A percentile compares a stretch with the other conserved stretches of the same genome.
phyloP scores from a whole-genome alignment of 2,329 filamentous ascomycete species.

The Alternaria sp. region DNA sequence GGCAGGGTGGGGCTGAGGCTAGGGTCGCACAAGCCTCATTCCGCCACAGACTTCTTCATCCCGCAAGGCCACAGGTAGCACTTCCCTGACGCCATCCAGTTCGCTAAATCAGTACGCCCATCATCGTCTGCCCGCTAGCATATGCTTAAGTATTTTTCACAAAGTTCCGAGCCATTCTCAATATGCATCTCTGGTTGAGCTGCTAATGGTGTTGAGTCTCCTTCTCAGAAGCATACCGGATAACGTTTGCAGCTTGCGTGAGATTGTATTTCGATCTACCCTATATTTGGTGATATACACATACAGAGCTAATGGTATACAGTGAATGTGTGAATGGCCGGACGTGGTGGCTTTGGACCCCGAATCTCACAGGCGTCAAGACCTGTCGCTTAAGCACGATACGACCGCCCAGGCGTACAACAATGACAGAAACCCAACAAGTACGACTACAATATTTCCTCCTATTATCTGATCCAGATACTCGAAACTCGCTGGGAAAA shows the following conservation, averaged over 20 bases:
- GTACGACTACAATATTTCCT: background rate
- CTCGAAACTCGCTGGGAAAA: too few species aligned
- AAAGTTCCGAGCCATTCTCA: background rate
- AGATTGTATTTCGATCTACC: conserved; percentile 2
- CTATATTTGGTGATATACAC: conserved; percentile 8
- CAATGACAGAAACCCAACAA: background rate
- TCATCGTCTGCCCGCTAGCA: background rate
- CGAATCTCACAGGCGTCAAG: background rate
- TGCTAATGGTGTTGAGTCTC: background rate
- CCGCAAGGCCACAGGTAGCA: background rate
- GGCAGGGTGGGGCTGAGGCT: conserved; percentile 26
- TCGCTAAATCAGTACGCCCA: background rate
- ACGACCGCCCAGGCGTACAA: background rate
- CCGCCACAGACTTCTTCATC: conserved; percentile 3
- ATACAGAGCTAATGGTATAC: background rate
- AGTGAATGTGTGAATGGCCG: background rate
- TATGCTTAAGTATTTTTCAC: background rate
- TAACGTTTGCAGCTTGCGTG: background rate
- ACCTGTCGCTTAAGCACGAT: background rate
- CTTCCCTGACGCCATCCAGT: background rate
- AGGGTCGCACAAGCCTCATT: conserved; percentile 13
- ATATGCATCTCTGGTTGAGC: background rate
- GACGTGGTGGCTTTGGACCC: background rate
- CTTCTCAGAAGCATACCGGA: background rate
- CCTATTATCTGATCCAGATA: background rate